Base-by-base conservation (phyloP, 2,329 filamentous ascomycete genomes). In the Lasiodiplodia sp. region DNA sequence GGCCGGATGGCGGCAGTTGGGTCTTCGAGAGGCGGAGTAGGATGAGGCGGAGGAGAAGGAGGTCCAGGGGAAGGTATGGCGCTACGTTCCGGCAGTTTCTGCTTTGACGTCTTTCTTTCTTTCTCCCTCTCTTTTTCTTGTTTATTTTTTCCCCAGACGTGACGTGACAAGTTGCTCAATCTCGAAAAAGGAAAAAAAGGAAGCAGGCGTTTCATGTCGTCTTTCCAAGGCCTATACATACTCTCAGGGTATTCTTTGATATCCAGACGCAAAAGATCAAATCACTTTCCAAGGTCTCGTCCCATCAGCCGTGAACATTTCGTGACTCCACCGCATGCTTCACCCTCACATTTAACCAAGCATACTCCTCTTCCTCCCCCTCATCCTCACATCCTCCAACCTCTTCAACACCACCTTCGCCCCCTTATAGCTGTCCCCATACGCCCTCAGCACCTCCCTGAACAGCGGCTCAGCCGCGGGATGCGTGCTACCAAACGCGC, bases 321-420 rank as follows among this genome's bases (percentile, higher is more conserved):
- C 31, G 31, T 34, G 16, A 60, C 4, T 18, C 44, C 7, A 3
- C 18, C 18, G 14, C 40, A 11, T 34, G 31, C 31, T 34, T 10
- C 44, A 25, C 31, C n/a, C 31, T 11, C 11, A 14, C 58, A 37
- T 69, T 82, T 83, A 98, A 34, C 96, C 96, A 73, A 99, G 79
- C 96, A 99, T 99, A 79, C 94, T 98, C 80, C 93, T 91, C 87
- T 99, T 99, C 78, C 96, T 87, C 3, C 96, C 96, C 79, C 96
- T 90, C 90, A 97, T 89, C 77, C 96, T 88, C 57, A 99, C 96
- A 72, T 97, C 95, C 78, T 97, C 94, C 70, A 99, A 81, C 78
- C 90, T 92, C 82, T 88, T 93, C 77, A 99, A 80, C 25, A 94
- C 93, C 23, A 87, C 83, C 68, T 83, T 87, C 0, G 92, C 91